phyloP scores from a whole-genome alignment of 1,284 basidiomycete genomes.

The Microbotryum scabiosae region DNA sequence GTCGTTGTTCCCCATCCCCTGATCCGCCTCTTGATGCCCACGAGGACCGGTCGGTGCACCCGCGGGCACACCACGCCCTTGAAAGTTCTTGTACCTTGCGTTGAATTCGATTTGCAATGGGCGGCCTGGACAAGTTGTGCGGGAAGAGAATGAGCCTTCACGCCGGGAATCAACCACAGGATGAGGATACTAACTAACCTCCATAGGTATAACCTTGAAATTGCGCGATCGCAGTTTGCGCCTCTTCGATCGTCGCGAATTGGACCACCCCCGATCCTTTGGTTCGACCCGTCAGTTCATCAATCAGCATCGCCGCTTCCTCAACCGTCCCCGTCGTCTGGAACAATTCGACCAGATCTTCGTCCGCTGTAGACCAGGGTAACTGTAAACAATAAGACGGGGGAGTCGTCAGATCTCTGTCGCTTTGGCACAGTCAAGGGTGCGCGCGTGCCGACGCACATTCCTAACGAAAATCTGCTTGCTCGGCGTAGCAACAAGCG shows the following conservation, averaged over 20 bases:
- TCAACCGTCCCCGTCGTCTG: constrained; percentile 94
- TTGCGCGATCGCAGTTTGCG: constrained; percentile 88
- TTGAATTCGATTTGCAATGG: constrained; percentile 24
- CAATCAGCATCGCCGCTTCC: constrained; percentile 85
- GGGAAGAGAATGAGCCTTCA: background rate
- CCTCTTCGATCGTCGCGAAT: constrained; percentile 77
- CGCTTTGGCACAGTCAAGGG: too few species aligned
- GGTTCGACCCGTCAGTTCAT: constrained; percentile 52
- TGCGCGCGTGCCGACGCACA: constrained; percentile 49
- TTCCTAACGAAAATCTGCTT: constrained; percentile 97
- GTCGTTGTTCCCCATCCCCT: too few species aligned
- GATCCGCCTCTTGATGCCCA: background rate
- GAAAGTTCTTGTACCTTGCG: constrained; percentile 21
- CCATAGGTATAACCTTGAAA: constrained; percentile 36
- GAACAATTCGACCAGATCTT: constrained; percentile 94
- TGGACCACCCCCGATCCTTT: constrained; percentile 94
- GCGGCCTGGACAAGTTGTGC: background rate
- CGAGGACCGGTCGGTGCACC: constrained; percentile 1
- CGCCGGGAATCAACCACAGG: too few species aligned
- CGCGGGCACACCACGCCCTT: background rate
- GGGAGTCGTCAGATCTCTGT: background rate
- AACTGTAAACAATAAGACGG: constrained; percentile 49
- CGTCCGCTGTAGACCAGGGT: constrained; percentile 98
- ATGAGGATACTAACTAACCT: too few species aligned
- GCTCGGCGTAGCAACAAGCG: constrained; percentile 58